Evolutionary conservation across 2,329 filamentous ascomycete species (phyloP).

Genomic region (Rhytidhysteron rufulum): DNA sequence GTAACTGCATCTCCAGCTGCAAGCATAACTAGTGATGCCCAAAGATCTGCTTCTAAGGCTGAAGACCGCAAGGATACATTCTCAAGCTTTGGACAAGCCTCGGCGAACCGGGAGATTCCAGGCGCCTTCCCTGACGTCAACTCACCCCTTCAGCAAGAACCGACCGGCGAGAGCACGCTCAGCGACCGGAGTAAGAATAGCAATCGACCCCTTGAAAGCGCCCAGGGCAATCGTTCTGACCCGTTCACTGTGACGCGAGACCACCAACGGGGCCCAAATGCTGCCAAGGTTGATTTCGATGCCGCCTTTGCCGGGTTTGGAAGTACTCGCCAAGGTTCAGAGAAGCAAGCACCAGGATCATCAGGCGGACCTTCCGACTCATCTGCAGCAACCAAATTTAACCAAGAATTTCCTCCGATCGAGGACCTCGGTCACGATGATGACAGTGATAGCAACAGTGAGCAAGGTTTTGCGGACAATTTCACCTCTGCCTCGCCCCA

Average conservation of each 20-base stretch:
- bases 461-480: constrained; percentile 84
- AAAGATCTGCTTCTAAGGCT: constrained; percentile 28
- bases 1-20: constrained; percentile 37
- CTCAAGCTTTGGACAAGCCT: constrained; percentile 33
- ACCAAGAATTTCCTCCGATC: constrained; percentile 88
- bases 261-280: constrained; percentile 29
- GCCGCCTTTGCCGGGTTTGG: constrained; percentile 77
- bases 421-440: constrained; percentile 79
- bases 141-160: constrained; percentile 46
- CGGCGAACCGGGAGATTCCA: constrained; percentile 34
- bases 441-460: constrained; percentile 68
- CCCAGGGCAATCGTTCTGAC: constrained; percentile 48
- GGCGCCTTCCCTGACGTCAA: constrained; percentile 46
- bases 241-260: constrained; percentile 35
- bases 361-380: constrained; percentile 27
- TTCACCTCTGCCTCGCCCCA: constrained; percentile 64
- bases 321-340: constrained; percentile 48
- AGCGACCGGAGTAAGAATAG: constrained; percentile 44
- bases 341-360: constrained; percentile 33
- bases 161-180: constrained; percentile 45
- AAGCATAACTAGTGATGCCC: constrained; percentile 36
- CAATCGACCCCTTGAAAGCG: constrained; percentile 35
- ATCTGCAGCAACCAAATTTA: constrained; percentile 49
- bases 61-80: constrained; percentile 40
- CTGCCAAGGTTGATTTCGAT: constrained; percentile 75